phyloP scores from a whole-genome alignment of 1,139 yeast species.

The Yamadazyma siamensis region DNA sequence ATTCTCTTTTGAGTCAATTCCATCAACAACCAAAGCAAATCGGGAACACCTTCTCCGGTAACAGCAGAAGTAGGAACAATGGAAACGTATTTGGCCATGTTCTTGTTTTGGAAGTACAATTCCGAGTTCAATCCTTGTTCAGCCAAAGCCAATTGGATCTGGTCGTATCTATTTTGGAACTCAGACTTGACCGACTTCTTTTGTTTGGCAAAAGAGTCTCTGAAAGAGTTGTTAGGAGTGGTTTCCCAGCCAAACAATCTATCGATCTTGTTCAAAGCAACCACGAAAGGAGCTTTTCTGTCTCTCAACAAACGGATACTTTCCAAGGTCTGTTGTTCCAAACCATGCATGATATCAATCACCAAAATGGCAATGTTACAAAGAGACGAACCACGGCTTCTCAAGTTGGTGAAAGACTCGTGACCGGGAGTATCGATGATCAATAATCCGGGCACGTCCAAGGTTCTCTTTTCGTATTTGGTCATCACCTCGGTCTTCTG shows the following conservation, averaged over 20 bases:
- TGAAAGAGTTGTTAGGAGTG: conserved; percentile 88
- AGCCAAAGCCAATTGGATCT: conserved; percentile 86
- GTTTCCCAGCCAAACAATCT: conserved; percentile 94
- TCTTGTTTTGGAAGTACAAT: conserved; percentile 90
- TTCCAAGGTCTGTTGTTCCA: conserved; percentile 96
- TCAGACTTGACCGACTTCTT: conserved; percentile 83
- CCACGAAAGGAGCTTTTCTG: conserved; percentile 96
- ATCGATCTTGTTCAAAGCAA: conserved; percentile 95
- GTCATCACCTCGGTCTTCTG: conserved; percentile 91
- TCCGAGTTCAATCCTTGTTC: conserved; percentile 99
- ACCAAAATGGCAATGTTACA: conserved; percentile 99
- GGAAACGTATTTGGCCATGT: conserved; percentile 88
- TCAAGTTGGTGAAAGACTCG: conserved; percentile 96
- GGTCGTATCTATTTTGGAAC: conserved; percentile 81
- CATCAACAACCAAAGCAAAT: conserved; percentile 89
- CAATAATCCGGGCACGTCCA: conserved; percentile 94
- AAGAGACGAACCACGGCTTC: conserved; percentile 97
- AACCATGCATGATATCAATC: conserved; percentile 98
- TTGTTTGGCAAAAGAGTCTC: conserved; percentile 88
- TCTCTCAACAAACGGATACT: conserved; percentile 89
- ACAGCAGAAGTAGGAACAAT: conserved; percentile 98
- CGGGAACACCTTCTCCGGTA: conserved; percentile 99
- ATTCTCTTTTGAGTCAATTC: conserved; percentile 97
- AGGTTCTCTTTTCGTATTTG: conserved; percentile 75
- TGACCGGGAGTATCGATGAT: conserved; percentile 99